Conservation (phyloP, 208 protist species). For the Crithidia brevicula region DNA sequence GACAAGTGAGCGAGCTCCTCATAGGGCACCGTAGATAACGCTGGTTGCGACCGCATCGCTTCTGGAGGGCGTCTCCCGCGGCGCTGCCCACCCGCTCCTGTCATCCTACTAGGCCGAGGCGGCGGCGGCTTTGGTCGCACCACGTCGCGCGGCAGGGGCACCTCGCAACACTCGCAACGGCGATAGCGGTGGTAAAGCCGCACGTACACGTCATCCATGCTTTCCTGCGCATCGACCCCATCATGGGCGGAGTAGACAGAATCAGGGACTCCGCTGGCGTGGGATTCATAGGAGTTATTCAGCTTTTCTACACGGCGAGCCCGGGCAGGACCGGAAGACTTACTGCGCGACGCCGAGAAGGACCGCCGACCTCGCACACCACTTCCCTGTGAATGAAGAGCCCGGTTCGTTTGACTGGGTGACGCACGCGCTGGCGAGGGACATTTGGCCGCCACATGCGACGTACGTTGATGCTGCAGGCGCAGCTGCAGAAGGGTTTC, state of each 20-base stretch:
- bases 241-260: background rate
- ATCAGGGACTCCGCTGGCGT: no score
- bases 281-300: background rate
- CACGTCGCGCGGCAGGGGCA: background rate
- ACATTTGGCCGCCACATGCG: background rate
- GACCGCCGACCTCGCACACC: no score
- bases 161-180: conserved; percentile 19
- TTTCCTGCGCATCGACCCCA: background rate
- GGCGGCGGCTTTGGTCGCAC: conserved; percentile 14
- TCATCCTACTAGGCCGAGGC: background rate
- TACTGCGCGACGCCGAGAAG: background rate
- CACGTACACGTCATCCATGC: background rate
- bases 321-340: background rate
- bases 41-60: no score
- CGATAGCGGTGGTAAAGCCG: background rate
- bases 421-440: background rate
- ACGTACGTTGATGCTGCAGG: conserved; percentile 7
- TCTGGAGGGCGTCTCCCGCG: background rate
- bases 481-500: conserved; percentile 10
- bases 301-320: background rate
- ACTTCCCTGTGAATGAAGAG: background rate
- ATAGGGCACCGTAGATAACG: no score
- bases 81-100: background rate
- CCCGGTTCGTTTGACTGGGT: background rate
- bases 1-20: no score